Evolutionary conservation across 495 filamentous ascomycete genomes (phyloP), one percentile per base, ranked within the genome.

Genomic region (Terfezia claveryi): DNA sequence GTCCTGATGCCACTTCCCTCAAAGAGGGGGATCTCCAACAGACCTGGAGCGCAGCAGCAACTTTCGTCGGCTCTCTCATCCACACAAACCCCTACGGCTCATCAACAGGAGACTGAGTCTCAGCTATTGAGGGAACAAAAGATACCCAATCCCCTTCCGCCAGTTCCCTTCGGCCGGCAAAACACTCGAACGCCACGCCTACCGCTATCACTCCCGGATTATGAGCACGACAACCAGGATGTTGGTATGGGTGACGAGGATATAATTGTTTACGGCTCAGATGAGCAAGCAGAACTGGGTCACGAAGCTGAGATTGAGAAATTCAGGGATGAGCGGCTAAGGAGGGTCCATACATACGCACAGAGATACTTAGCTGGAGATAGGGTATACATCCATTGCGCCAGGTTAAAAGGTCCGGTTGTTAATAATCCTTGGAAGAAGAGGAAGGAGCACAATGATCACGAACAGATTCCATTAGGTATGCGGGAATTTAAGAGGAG

Each of bases 371-470:
- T 64, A n/a, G 54, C 52, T 17, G 62, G 62, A 41, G 58, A 64
- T 51, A 55, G 46, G 38, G 16, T 64, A 37, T 64, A 64, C 52
- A 60, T 64, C 9, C 62, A 64, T 49, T 64, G 58, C 5, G 62
- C 62, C 16, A 53, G 51, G 49, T 36, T 64, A 7, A 55, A 61
- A 46, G 62, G 62, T 4, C 62, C 62, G 16, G 62, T 64, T 14
- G 36, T 64, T 17, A 64, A 56, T 14, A 64, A 64, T 36, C 62
- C 62, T 36, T 64, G 62, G 62, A 54, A 54, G 49, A 63, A 63
- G 37, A 10, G 36, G 10, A 32, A 32, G 27, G 27, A 7, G 27
- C 7, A 32, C 27, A 32, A 32, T 2, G 27, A 32, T 32, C 27
- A 32, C 27, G 27, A 32, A 32, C 4, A 32, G 27, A 32, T 32